Conservation (phyloP, 345 rosid species). For the Aquilaria yunnanensis region DNA sequence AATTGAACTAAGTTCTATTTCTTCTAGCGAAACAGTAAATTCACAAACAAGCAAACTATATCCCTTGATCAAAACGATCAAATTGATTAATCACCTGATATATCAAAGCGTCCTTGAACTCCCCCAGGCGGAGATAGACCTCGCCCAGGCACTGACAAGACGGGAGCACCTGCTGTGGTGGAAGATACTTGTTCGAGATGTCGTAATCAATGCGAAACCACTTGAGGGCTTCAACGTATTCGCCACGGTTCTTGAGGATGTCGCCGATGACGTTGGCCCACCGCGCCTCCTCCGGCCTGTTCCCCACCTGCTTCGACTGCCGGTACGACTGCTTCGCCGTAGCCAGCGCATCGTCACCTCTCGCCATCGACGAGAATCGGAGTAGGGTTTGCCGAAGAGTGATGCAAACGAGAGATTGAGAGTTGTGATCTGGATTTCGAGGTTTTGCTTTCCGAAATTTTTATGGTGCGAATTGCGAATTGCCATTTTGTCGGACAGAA, state of each 20-base stretch:
- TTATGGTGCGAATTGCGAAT: too few relatives aligned
- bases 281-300: constrained; percentile 80
- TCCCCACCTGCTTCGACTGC: constrained; percentile 60
- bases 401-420: too few relatives aligned
- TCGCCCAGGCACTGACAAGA: constrained; percentile 94
- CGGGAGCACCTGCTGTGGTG: constrained; percentile 69
- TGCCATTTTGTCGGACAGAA: too few relatives aligned
- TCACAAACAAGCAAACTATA: not conserved
- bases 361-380: constrained; percentile 28
- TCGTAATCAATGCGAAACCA: constrained; percentile 86
- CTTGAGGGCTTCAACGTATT: constrained; percentile 80
- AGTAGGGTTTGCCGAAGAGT: too few relatives aligned
- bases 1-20: too few relatives aligned
- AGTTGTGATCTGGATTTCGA: too few relatives aligned
- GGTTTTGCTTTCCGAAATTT: too few relatives aligned
- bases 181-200: constrained; percentile 50
- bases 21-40: not conserved
- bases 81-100: constrained; percentile 49
- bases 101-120: constrained; percentile 58
- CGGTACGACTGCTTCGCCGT: constrained; percentile 60
- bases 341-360: constrained; percentile 37
- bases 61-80: not conserved
- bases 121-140: constrained; percentile 59
- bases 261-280: constrained; percentile 92
- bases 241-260: constrained; percentile 72